Percentiles rank a stretch among this genome's conserved stretches.
These are phyloP conservation scores for Leishmania guyanensis DNA, from an alignment of 208 protist species.

Conservation along the genomic window DNA sequence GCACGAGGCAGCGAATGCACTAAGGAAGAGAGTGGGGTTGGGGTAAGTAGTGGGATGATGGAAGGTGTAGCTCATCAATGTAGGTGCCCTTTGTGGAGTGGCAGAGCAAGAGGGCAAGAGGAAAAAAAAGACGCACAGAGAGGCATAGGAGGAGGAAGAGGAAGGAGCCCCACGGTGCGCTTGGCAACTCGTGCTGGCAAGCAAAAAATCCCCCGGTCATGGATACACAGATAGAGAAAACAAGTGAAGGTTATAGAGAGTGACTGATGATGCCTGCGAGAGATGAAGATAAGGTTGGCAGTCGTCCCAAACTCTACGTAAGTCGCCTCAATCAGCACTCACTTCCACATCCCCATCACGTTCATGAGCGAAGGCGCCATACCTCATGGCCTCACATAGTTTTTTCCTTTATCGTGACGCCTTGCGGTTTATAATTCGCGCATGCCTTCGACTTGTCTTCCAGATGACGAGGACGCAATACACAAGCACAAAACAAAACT, in stretches of 20 bases:
- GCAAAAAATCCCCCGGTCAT: not conserved
- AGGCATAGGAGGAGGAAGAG: not conserved
- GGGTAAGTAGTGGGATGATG: not conserved
- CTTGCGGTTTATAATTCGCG: not conserved
- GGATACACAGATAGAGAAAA: not conserved
- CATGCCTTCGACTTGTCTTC: not conserved
- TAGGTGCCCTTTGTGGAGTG: conserved; percentile 1
- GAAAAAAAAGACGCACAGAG: not conserved
- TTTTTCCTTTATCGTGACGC: not conserved
- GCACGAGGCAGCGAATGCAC: not conserved
- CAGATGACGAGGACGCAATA: not conserved
- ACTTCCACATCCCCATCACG: not conserved
- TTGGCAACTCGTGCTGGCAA: not conserved
- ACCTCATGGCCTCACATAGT: not conserved
- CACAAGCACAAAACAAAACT: not conserved
- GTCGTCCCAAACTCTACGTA: not conserved
- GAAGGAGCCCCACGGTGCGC: not conserved
- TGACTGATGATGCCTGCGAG: not conserved
- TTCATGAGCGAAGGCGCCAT: not conserved
- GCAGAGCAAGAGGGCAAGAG: not conserved
- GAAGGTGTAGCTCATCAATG: not conserved
- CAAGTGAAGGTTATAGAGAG: not conserved
- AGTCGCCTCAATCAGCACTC: not conserved
- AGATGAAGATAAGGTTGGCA: not conserved
- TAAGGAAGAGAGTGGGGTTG: not conserved